phyloP scores from a whole-genome alignment of 495 filamentous ascomycete species.

The Choiromyces venosus region DNA sequence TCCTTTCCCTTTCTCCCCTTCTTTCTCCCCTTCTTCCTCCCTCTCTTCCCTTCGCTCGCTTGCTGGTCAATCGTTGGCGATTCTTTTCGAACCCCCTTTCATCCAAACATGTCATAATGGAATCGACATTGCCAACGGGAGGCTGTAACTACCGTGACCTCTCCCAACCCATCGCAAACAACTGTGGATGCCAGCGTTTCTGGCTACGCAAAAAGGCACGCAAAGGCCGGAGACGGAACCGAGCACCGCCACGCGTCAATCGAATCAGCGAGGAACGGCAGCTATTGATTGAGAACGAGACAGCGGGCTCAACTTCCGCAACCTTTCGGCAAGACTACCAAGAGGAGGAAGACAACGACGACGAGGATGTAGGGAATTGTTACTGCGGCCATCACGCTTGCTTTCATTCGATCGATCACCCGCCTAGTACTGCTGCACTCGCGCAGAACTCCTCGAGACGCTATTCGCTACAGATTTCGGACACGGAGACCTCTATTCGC shows the following conservation, averaged over 20 bases:
- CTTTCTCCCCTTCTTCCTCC: background rate
- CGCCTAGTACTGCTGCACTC: background rate
- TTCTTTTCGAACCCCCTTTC: background rate
- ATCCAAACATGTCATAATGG: slow-evolving; percentile 29
- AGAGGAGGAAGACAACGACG: slow-evolving; percentile 11
- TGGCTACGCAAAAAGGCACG: slow-evolving; percentile 15
- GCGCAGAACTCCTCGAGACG: slow-evolving; percentile 15
- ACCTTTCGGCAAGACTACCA: background rate
- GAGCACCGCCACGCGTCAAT: background rate
- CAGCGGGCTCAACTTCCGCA: background rate
- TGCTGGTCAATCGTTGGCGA: background rate
- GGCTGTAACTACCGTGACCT: slow-evolving; percentile 30
- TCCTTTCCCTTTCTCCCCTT: background rate
- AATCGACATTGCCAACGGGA: slow-evolving; percentile 25
- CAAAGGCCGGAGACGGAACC: slow-evolving; percentile 14
- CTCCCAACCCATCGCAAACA: slow-evolving; percentile 11
- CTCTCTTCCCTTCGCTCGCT: background rate
- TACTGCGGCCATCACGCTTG: slow-evolving; percentile 37
- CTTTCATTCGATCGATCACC: slow-evolving; percentile 26
- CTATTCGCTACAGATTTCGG: slow-evolving; percentile 21
- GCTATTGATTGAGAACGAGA: background rate
- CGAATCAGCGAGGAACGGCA: slow-evolving; percentile 12
- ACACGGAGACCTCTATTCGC: slow-evolving; percentile 19
- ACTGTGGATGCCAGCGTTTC: slow-evolving; percentile 36
- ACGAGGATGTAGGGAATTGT: slow-evolving; percentile 24